Base-by-base conservation (phyloP, 495 filamentous ascomycete species). In the Penicillium maclennaniae region DNA sequence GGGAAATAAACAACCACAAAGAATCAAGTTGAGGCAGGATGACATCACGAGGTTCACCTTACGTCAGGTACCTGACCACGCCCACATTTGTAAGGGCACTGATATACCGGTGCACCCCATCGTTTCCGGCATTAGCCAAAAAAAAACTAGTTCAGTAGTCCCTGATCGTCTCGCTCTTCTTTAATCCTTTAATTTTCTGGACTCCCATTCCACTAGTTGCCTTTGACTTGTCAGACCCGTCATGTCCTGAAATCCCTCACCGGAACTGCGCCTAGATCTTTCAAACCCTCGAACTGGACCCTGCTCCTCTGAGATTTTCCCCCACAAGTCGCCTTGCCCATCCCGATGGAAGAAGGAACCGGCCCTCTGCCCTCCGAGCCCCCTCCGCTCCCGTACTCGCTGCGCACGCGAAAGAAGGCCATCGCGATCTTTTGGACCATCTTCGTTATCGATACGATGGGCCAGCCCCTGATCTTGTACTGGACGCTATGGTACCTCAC, bases 341-440 rank as follows among this genome's bases (percentile, higher is more conserved):
- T 55, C 43, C 51, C 55, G 39, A 74, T 75, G 72, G 73, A 75
- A 44, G 64, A 67, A 65, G 71, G 62, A 62, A 58, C 55, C 28
- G 41, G 27, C 17, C 23, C 58, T 39, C 28, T 44, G 20, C 49
- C 62, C 14, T 54, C 58, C 21, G 71, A 69, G 49, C 81, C 80
- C 36, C 82, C 80, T 31, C 70, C 72, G 14, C 75, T 86, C 17
- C 79, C 83, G 26, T 85, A 84, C 61, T 76, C 75, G 6, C 61
- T 84, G 17, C 73, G 69, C 23, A 62, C 72, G n/a, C 70, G 82
- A 21, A 82, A 81, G 51, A 74, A 70, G 63, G 66, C 73, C 31
- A 83, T 85, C 56, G 59, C 72, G 17, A 59, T 82, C 23, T 85
- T 86, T 66, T 86, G 83, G 82, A 70, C 61, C 0, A 62, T 85